A percentile compares a stretch with the other conserved stretches of the same genome.
phyloP scores from a whole-genome alignment of 208 protist genomes.

The Leishmania mexicana region DNA sequence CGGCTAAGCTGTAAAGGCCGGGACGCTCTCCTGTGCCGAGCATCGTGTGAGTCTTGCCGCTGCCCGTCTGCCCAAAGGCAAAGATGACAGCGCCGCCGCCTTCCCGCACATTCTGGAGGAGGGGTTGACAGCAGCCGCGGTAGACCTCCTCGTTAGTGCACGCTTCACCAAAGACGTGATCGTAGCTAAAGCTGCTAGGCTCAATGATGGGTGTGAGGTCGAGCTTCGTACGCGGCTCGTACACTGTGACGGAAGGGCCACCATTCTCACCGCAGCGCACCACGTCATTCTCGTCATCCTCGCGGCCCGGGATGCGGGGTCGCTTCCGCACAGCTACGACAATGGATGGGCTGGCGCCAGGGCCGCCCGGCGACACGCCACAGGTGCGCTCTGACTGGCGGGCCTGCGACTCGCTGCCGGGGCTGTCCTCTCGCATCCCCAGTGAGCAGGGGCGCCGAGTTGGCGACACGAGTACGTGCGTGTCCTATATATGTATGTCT shows the following conservation, averaged over 20 bases:
- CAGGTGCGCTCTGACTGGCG: conserved; percentile 24
- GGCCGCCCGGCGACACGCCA: background rate
- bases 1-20: conserved; percentile 93
- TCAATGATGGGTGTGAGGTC: conserved; percentile 95
- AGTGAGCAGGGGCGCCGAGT: background rate
- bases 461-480: background rate
- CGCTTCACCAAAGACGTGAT: conserved; percentile 78
- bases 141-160: conserved; percentile 71
- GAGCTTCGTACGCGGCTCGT: conserved; percentile 87
- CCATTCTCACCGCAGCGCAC: conserved; percentile 56
- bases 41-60: conserved; percentile 94
- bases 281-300: conserved; percentile 79
- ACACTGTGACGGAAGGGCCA: conserved; percentile 43
- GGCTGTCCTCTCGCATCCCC: conserved; percentile 14
- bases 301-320: conserved; percentile 50
- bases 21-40: conserved; percentile 54
- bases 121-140: conserved; percentile 57
- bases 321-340: conserved; percentile 84
- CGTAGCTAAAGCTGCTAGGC: conserved; percentile 71
- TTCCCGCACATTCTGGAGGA: conserved; percentile 64
- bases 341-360: conserved; percentile 45
- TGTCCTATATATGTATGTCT: background rate
- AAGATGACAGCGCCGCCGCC: conserved; percentile 86
- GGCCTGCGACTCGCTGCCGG: background rate
- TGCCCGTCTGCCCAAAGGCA: conserved; percentile 96